Evolutionary conservation across 2,329 filamentous ascomycete genomes (phyloP).

Genomic region (Aspergillus sp.): DNA sequence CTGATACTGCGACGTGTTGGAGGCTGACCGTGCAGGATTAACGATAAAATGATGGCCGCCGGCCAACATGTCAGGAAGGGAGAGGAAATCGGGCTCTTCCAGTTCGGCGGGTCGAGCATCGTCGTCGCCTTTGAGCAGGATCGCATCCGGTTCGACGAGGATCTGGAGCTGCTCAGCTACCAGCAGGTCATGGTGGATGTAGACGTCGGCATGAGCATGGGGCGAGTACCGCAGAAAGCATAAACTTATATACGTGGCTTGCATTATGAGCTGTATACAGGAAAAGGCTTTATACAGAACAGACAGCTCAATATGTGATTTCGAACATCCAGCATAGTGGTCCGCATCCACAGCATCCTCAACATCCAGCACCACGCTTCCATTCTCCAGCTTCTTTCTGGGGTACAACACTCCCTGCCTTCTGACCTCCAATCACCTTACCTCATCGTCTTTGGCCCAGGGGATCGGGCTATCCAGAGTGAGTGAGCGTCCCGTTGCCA

Average conservation of each 20-base stretch:
- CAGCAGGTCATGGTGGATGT: constrained; percentile 28
- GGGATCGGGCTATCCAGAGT: constrained; percentile 39
- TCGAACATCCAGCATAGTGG: constrained; percentile 38
- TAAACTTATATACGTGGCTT: neutral
- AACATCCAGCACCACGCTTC: constrained; percentile 22
- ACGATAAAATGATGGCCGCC: constrained; percentile 21
- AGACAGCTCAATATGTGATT: constrained; percentile 19
- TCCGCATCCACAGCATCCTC: constrained; percentile 27
- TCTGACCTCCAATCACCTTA: constrained; percentile 36
- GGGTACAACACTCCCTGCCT: constrained; percentile 21
- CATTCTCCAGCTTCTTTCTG: constrained; percentile 17
- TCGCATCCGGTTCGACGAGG: constrained; percentile 31
- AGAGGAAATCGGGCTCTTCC: constrained; percentile 34
- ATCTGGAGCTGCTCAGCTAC: constrained; percentile 24
- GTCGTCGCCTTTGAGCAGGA: constrained; percentile 32
- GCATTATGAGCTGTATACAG: too few relatives aligned
- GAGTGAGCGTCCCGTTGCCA: constrained; percentile 35
- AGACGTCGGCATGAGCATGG: constrained; percentile 32
- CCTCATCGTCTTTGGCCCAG: constrained; percentile 37
- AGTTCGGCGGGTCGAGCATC: constrained; percentile 35
- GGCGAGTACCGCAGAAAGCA: constrained; percentile 2
- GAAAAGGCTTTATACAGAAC: neutral
- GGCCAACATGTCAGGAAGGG: constrained; percentile 30
- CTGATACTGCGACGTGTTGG: too few relatives aligned
- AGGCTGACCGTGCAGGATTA: constrained; percentile 17